Base-by-base conservation (phyloP, 805 yeast genomes). In the Candida incommunis region DNA sequence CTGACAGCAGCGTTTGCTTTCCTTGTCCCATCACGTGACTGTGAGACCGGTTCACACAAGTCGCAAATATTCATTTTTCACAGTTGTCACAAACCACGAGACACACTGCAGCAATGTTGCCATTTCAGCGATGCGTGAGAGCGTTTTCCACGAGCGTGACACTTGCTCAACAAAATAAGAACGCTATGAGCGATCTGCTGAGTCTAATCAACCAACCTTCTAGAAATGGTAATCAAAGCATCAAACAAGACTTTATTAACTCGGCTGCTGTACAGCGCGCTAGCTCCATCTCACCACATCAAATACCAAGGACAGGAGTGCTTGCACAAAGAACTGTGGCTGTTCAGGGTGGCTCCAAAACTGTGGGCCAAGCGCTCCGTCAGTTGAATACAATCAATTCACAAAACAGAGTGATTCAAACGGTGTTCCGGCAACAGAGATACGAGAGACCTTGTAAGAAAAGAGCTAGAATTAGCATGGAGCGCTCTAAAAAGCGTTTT, bases 381-480 rank as follows among this genome's bases (percentile, higher is more conserved):
- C 54, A 54, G 46, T 45, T 62, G 25, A 51, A 52, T 34, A 48
- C 45, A 31, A 43, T 56, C 40, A 61, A 61, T 53, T 43, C 45
- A 16, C 48, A 55, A 42, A 61, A 61, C 50, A 45, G 49, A 20
- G 52, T 62, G 45, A 50, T 51, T 24, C 52, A 56, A 41, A 54
- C 52, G 4, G 47, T 53, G 45, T 43, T 46, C 27, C 46, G 54
- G 43, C 64, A 60, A 46, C 47, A 57, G 42, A 56, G 48, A 45
- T 57, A 59, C 29, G 66, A 61, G 48, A 55, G 59, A 41, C 66
- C 66, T 2, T 62, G 63, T 4, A 62, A 62, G 51, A 58, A 52
- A 27, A 47, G 52, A 43, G 50, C 49, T 48, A 51, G 65, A 40
- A 52, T 60, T 37, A 40, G 53, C 13, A 50, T 59, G 43, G 58